Base-by-base conservation (phyloP, 106 monocot species). In the Apostasia ramifera region DNA sequence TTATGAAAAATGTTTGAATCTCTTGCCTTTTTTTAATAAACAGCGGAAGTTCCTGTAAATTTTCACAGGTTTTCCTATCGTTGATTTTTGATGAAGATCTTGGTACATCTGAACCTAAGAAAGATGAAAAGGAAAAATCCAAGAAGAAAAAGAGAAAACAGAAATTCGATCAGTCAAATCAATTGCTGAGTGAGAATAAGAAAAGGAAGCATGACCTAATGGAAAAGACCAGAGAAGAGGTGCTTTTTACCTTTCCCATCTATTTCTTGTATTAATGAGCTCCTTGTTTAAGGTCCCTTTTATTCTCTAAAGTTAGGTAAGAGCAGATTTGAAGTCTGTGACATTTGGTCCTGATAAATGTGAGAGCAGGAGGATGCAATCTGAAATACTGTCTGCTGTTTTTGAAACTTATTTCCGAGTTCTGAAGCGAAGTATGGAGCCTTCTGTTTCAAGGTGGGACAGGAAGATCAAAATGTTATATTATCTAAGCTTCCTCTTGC, bases 351-450 rank as follows among this genome's bases (percentile, higher is more conserved):
- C 76, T 11, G 90, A 85, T 63, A 41, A 68, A 40, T 68, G 79
- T 37, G 93, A 93, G 49, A 70, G 77, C 67, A 75, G 75, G 75
- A 80, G 69, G 39, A 88, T 87, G 72, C 98, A 98, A 42, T 81
- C 92, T 56, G 93, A 93, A 76, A 85, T 87, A 54, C 81, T 98
- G 44, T 78, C 98, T 76, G 84, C 93, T 67, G 66, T 93, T 70
- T 98, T 98, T 81, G 81, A 87, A 71, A 93, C 85, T 51, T 98
- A 93, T 53, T 93, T 98, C 45, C 98, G 93, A 8, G 74, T 98
- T 81, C 76, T 98, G 57, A 98, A 90, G 74, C 85, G 79, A 39
- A 75, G 70, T 9, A 76, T 90, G 65, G 71, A 73, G 68, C 57
- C 83, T 77, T 75, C 72, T 72, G 6, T 60, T 15, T 53, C 74